Evolutionary conservation across 2,329 filamentous ascomycete genomes (phyloP).

Genomic region (Beauveria sp.): DNA sequence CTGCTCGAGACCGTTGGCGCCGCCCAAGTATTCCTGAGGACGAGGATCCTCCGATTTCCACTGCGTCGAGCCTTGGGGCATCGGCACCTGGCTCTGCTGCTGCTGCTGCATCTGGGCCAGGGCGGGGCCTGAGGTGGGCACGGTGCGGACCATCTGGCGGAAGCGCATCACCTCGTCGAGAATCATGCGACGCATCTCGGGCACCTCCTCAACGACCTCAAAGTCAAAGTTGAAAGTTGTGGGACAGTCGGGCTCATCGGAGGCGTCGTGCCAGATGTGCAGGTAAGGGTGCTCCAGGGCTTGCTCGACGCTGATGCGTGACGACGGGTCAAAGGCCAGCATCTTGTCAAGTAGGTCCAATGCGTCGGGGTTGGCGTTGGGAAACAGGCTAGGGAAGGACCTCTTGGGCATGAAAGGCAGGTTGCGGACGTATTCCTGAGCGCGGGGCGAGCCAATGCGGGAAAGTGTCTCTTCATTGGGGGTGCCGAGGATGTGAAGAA

Average conservation of each 20-base stretch:
- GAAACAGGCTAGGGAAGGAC: slow-evolving; percentile 80
- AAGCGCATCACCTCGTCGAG: slow-evolving; percentile 88
- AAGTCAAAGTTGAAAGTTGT: slow-evolving; percentile 97
- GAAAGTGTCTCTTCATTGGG: slow-evolving; percentile 91
- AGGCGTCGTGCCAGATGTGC: slow-evolving; percentile 96
- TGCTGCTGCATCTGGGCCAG: slow-evolving; percentile 29
- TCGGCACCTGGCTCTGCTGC: slow-evolving; percentile 40
- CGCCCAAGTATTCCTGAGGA: slow-evolving; percentile 48
- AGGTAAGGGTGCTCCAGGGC: slow-evolving; percentile 95
- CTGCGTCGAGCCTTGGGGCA: slow-evolving; percentile 41
- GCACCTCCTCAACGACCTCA: slow-evolving; percentile 91
- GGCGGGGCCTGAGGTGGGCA: slow-evolving; percentile 29
- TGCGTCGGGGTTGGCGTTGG: slow-evolving; percentile 89
- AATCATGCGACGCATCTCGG: slow-evolving; percentile 95
- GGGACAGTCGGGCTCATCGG: slow-evolving; percentile 89
- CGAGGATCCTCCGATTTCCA: slow-evolving; percentile 55
- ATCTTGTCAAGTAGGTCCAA: slow-evolving; percentile 93
- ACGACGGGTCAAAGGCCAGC: slow-evolving; percentile 92
- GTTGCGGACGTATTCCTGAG: slow-evolving; percentile 97
- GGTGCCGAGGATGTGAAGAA: slow-evolving; percentile 93
- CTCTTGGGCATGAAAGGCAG: slow-evolving; percentile 92
- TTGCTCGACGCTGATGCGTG: slow-evolving; percentile 87
- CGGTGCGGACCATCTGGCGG: slow-evolving; percentile 54
- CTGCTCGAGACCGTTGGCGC: slow-evolving; percentile 46
- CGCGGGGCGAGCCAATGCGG: slow-evolving; percentile 88